phyloP scores from a whole-genome alignment of 2,329 filamentous ascomycete species.

The Calonectria pauciramosa region DNA sequence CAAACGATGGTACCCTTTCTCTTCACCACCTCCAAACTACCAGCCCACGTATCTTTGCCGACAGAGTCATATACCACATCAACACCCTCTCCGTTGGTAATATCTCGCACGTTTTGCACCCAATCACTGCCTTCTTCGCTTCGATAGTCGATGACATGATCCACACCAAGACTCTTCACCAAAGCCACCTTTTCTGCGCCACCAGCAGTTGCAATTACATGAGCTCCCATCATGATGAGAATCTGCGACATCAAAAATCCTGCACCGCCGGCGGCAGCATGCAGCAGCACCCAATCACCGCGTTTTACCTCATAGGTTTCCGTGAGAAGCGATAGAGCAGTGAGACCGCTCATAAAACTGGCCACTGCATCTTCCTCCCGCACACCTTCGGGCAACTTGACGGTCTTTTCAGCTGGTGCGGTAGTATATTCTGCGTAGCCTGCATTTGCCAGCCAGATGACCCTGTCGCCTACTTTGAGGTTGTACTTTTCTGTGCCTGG shows the following conservation, averaged over 20 bases:
- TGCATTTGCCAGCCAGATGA: background rate
- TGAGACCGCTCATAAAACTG: background rate
- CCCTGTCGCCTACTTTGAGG: background rate
- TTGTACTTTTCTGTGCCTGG: background rate
- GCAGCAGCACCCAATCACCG: background rate
- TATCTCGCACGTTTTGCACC: background rate
- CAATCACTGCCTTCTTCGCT: background rate
- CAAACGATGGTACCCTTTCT: background rate
- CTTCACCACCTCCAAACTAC: background rate
- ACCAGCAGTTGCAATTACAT: background rate
- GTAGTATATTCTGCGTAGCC: background rate
- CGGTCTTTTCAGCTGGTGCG: background rate
- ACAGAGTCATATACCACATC: background rate
- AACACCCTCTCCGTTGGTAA: background rate
- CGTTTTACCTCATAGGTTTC: background rate
- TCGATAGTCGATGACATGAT: background rate
- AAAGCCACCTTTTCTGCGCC: background rate
- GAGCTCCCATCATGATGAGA: background rate
- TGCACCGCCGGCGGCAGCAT: background rate
- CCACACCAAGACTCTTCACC: background rate
- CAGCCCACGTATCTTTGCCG: background rate
- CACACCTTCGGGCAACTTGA: background rate
- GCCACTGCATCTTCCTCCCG: background rate
- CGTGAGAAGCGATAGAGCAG: background rate
- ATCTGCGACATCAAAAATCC: background rate